Evolutionary conservation across 192 early-diverging fungal species (phyloP).

Genomic region (Chytriomyces sp.): DNA sequence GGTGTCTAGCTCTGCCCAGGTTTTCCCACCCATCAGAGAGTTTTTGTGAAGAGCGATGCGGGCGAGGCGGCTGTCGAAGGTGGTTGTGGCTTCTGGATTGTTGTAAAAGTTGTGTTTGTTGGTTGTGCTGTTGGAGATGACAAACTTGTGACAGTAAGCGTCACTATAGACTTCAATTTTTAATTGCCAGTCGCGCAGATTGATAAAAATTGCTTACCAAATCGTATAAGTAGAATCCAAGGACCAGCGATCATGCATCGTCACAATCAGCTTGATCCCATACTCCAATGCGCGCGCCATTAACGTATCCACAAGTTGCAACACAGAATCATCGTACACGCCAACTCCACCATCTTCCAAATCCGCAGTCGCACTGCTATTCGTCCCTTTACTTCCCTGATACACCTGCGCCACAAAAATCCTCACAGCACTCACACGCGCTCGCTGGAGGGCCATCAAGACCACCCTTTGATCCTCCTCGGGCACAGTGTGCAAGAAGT

Average conservation of each 20-base stretch:
- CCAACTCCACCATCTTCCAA: slow-evolving; percentile 21
- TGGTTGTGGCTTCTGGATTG: not conserved
- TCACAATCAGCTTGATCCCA: slow-evolving; percentile 22
- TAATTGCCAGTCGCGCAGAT: no score
- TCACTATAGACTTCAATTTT: no score
- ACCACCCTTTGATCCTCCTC: not conserved
- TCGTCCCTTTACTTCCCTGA: slow-evolving; percentile 23
- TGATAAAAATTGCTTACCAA: no score
- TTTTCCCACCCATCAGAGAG: slow-evolving; percentile 5
- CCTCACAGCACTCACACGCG: slow-evolving; percentile 13
- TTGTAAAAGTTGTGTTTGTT: slow-evolving; percentile 7
- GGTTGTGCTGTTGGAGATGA: not conserved
- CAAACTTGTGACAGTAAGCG: slow-evolving; percentile 23
- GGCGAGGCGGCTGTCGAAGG: slow-evolving; percentile 19
- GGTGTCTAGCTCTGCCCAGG: slow-evolving; percentile 21
- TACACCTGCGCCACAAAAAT: slow-evolving; percentile 24
- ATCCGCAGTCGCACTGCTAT: slow-evolving; percentile 2
- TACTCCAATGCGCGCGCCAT: slow-evolving; percentile 3
- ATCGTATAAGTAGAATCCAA: slow-evolving; percentile 19
- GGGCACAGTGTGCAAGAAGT: slow-evolving; percentile 21
- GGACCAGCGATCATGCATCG: slow-evolving; percentile 30
- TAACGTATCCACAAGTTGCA: slow-evolving; percentile 19
- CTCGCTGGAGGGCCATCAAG: not conserved
- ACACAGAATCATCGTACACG: slow-evolving; percentile 25
- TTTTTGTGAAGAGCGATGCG: slow-evolving; percentile 31